phyloP scores from a whole-genome alignment of 2,329 filamentous ascomycete species.

The Ceratocystis ficicola region DNA sequence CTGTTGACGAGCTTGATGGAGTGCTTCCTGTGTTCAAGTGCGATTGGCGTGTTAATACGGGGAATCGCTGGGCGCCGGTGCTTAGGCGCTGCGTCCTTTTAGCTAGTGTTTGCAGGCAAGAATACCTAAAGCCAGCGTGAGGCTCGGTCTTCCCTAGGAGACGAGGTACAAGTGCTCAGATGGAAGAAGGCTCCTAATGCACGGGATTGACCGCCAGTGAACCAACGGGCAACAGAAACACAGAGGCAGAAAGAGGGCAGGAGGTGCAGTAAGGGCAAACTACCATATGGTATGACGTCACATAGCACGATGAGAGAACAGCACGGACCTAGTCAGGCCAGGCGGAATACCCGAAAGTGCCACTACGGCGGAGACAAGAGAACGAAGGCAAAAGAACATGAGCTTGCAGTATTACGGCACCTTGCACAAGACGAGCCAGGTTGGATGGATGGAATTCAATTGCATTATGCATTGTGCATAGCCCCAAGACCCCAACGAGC shows the following conservation, averaged over 20 bases:
- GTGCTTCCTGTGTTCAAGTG: conserved; percentile 58
- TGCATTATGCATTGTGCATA: no score
- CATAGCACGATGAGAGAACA: conserved; percentile 3
- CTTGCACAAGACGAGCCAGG: no score
- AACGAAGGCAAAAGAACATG: no score
- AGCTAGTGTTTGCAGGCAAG: conserved; percentile 33
- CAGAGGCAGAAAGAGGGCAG: not conserved
- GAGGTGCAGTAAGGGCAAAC: not conserved
- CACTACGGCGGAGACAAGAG: conserved; percentile 25
- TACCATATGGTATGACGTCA: not conserved
- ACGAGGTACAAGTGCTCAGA: conserved; percentile 42
- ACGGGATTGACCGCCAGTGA: conserved; percentile 37
- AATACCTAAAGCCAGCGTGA: conserved; percentile 20
- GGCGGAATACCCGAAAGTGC: conserved; percentile 26
- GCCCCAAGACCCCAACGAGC: no score
- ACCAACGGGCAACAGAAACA: not conserved
- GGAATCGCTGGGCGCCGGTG: conserved; percentile 53
- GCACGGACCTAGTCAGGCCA: not conserved
- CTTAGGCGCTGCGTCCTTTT: conserved; percentile 58
- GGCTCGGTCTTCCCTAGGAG: conserved; percentile 39
- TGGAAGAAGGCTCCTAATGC: conserved; percentile 41
- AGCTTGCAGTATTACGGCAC: no score
- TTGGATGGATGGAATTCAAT: no score
- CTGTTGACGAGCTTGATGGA: conserved; percentile 43
- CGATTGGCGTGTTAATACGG: conserved; percentile 58